Conservation (phyloP, 2,329 filamentous ascomycete species). For the Epichloe elymi region DNA sequence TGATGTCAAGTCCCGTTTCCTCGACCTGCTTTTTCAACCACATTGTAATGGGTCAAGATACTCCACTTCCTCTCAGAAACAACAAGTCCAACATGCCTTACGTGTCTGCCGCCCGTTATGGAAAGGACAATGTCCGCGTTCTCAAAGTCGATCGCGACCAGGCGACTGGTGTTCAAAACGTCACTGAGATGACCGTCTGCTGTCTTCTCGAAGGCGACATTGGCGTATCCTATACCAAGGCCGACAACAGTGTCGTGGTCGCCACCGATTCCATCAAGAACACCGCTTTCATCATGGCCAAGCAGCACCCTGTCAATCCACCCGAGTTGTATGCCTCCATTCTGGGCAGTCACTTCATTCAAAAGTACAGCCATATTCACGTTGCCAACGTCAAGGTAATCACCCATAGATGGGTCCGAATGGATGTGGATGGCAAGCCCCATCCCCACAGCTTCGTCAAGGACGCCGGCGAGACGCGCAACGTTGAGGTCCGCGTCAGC, state of each 20-base stretch:
- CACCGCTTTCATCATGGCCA: slow-evolving; percentile 88
- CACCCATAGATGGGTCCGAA: slow-evolving; percentile 83
- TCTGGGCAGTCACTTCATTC: slow-evolving; percentile 77
- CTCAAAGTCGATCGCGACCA: slow-evolving; percentile 84
- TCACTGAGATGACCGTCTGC: slow-evolving; percentile 91
- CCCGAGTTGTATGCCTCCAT: slow-evolving; percentile 84
- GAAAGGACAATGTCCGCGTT: slow-evolving; percentile 96
- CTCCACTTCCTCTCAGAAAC: not conserved
- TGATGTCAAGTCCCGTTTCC: too few relatives aligned
- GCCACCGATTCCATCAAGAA: slow-evolving; percentile 98
- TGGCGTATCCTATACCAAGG: slow-evolving; percentile 75
- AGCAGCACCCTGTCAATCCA: slow-evolving; percentile 81
- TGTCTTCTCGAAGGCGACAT: slow-evolving; percentile 89
- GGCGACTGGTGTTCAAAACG: slow-evolving; percentile 64
- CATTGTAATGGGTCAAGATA: not conserved
- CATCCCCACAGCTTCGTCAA: slow-evolving; percentile 93
- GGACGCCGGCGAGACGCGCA: slow-evolving; percentile 78
- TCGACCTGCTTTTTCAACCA: not conserved
- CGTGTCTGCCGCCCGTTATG: slow-evolving; percentile 57
- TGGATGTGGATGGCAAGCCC: slow-evolving; percentile 73
- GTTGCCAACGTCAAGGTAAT: slow-evolving; percentile 68
- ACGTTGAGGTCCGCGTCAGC: slow-evolving; percentile 59
- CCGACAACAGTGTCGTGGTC: slow-evolving; percentile 90
- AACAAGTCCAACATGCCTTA: slow-evolving; percentile 31
- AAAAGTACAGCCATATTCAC: slow-evolving; percentile 79